Base-by-base conservation (phyloP, 306 rosid species). In the Carpinus fangiana region DNA sequence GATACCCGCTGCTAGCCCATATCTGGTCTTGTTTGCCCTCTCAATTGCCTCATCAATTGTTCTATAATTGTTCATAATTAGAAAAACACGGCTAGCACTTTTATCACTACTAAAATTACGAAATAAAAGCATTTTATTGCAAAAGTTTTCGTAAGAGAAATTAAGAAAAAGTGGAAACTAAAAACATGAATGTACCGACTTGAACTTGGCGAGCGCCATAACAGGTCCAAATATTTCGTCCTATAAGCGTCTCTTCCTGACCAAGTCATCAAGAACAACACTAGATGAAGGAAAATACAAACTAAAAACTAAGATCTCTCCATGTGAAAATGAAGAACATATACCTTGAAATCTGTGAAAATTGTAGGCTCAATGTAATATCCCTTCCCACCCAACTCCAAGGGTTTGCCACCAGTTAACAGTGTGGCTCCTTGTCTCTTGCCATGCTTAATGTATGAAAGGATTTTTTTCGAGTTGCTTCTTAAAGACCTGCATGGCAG, bases 161-260 rank as follows among this genome's bases (percentile, higher is more conserved):
- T 23, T 23, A 23, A 31, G 34, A 31, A 31, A 31, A 31, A 31
- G 0, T 2, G 34, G 34, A 31, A 31, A 31, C 3, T 31, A 31
- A 31, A 2, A 31, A 31, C 34, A 31, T 41, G 4, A 2, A 36
- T 41, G 17, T 46, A 82, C 93, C 85, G 79, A 94, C 98, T 87
- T 94, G 81, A 94, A 90, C 82, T 90, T 92, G 85, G 82, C 87
- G 9, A 92, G 87, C 0, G 88, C 74, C 86, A 89, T 74, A 8
- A 94, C 96, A 5, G 97, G 98, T 3, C 97, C 98, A 43, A 94
- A 92, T 79, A 94, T 92, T 87, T 94, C 97, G 41, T 94, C 96
- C 90, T 53, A 94, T 88, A 6, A 76, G 60, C 88, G 91, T 92
- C 67, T 94, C 91, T 76, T 94, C 98, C 98, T 93, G 55, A 18